Conservation (phyloP, 2,329 filamentous ascomycete species). For the Xylariaceae sp. region DNA sequence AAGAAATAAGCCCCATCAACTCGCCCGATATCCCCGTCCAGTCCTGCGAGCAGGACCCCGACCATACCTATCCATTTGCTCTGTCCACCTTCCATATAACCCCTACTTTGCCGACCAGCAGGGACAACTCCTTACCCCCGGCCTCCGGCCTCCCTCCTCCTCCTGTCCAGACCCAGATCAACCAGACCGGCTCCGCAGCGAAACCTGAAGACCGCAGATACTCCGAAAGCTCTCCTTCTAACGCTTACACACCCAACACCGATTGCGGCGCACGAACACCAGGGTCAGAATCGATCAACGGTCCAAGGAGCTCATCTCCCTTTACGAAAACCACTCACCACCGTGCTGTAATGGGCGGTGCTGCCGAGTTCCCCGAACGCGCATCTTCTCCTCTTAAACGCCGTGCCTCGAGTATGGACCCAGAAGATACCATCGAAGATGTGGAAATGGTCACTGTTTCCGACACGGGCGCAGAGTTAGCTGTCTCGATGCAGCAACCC, state of each 20-base stretch:
- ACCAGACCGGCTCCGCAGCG: constrained; percentile 37
- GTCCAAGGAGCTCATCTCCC: constrained; percentile 48
- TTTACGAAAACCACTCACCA: constrained; percentile 43
- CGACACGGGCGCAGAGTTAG: constrained; percentile 13
- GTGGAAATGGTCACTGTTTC: constrained; percentile 40
- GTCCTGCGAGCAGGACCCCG: constrained; percentile 48
- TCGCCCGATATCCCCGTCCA: constrained; percentile 44
- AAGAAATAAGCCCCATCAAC: constrained; percentile 27
- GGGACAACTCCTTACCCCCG: constrained; percentile 35
- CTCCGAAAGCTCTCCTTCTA: constrained; percentile 53
- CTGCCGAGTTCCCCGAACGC: constrained; percentile 52
- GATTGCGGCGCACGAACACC: constrained; percentile 45
- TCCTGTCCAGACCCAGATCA: constrained; percentile 38
- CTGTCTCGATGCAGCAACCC: constrained; percentile 5
- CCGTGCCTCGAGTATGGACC: constrained; percentile 57
- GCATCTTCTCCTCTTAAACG: constrained; percentile 62
- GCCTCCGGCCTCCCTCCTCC: constrained; percentile 49
- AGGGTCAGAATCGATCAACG: constrained; percentile 35
- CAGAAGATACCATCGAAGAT: constrained; percentile 42
- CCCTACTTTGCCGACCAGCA: constrained; percentile 34
- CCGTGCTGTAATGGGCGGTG: constrained; percentile 55
- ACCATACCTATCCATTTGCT: constrained; percentile 46
- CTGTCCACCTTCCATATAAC: constrained; percentile 38
- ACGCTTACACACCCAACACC: constrained; percentile 52
- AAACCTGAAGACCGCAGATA: constrained; percentile 49